phyloP scores from a whole-genome alignment of 192 early-diverging fungal species.

The Obelidium mucronatum region DNA sequence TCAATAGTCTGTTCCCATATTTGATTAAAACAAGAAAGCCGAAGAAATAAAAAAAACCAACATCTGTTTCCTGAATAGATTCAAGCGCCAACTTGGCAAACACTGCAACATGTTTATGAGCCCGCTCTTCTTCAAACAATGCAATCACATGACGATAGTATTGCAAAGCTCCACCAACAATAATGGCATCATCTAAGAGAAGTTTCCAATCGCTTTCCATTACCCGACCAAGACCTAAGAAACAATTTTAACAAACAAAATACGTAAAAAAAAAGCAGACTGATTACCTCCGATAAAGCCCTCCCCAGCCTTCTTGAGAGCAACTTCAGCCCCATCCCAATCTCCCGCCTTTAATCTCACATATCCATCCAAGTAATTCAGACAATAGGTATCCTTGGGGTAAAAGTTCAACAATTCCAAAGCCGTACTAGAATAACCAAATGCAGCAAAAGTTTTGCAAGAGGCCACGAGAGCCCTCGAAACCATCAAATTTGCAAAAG shows the following conservation, averaged over 20 bases:
- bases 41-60: conserved; percentile 8
- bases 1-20: conserved; percentile 4
- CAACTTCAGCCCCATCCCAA: conserved; percentile 21
- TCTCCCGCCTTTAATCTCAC: conserved; percentile 30
- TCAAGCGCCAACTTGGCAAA: conserved; percentile 44
- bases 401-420: conserved; percentile 23
- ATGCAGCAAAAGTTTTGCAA: neutral
- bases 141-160: conserved; percentile 47
- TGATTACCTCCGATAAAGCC: conserved; percentile 27
- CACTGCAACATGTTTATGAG: conserved; percentile 17
- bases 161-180: conserved; percentile 32
- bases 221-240: neutral
- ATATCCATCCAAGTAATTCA: conserved; percentile 38
- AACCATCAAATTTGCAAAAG: neutral
- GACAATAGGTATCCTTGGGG: conserved; percentile 23
- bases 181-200: conserved; percentile 33
- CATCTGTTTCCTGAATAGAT: conserved; percentile 21
- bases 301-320: conserved; percentile 32
- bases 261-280: no score
- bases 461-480: neutral
- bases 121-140: conserved; percentile 35
- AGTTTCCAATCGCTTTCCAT: conserved; percentile 20
- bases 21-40: neutral
- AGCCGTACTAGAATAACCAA: conserved; percentile 17
- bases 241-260: conserved; percentile 27